phyloP scores from a whole-genome alignment of 768 basidiomycete genomes.

The Holtermannia corniformis region DNA sequence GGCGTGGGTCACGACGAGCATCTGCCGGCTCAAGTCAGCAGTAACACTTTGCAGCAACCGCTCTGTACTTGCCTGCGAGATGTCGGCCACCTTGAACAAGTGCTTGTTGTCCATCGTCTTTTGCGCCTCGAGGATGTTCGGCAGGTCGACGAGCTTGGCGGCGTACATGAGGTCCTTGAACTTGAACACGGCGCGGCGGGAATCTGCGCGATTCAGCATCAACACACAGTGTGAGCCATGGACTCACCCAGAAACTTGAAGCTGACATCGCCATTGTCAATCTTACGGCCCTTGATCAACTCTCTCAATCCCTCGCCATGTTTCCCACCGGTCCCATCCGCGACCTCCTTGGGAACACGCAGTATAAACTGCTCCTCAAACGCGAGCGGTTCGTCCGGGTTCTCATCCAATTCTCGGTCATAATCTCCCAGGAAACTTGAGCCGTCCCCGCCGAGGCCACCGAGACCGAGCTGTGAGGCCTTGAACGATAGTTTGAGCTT shows the following conservation, averaged over 20 bases:
- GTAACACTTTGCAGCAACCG: background rate
- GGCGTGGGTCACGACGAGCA: slow-evolving; percentile 71
- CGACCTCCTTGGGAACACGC: slow-evolving; percentile 67
- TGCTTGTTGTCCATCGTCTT: slow-evolving; percentile 94
- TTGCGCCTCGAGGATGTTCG: slow-evolving; percentile 86
- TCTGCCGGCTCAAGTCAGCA: slow-evolving; percentile 47
- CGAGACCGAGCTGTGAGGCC: background rate
- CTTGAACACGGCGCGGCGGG: slow-evolving; percentile 81
- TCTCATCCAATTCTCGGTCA: slow-evolving; percentile 88
- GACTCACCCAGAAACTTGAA: slow-evolving; percentile 90
- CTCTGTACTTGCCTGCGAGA: slow-evolving; percentile 65
- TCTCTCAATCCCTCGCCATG: slow-evolving; percentile 51
- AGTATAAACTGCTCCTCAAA: slow-evolving; percentile 98
- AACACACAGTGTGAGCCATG: background rate
- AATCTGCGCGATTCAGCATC: slow-evolving; percentile 54
- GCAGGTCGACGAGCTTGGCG: slow-evolving; percentile 90
- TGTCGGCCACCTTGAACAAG: slow-evolving; percentile 97
- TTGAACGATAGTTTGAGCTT: slow-evolving; percentile 27
- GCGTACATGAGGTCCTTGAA: slow-evolving; percentile 69
- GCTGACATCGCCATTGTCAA: slow-evolving; percentile 76
- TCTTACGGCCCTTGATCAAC: slow-evolving; percentile 62
- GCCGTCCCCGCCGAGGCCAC: slow-evolving; percentile 42
- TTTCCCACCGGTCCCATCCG: slow-evolving; percentile 24
- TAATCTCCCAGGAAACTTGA: slow-evolving; percentile 84
- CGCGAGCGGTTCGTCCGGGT: slow-evolving; percentile 77